Evolutionary conservation across 306 rosid species (phyloP).

Genomic region (Medicago arabica): DNA sequence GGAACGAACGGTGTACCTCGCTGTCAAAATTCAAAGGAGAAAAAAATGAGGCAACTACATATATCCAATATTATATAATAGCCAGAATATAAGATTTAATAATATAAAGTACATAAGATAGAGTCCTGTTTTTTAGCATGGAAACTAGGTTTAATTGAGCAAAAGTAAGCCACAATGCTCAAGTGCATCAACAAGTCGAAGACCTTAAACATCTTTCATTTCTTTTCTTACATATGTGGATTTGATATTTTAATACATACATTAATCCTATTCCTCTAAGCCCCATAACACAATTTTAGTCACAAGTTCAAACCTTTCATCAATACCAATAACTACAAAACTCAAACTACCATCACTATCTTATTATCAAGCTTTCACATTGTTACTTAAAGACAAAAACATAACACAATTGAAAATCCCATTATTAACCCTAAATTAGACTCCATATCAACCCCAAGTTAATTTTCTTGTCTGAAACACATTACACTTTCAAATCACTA

Average conservation of each 20-base stretch:
- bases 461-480: neutral
- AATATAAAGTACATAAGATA: too few relatives aligned
- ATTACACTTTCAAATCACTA: neutral
- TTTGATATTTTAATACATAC: neutral
- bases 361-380: neutral
- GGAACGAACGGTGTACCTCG: constrained; percentile 80
- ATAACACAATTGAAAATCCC: neutral
- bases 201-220: too few relatives aligned
- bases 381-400: neutral
- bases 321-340: neutral
- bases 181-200: neutral
- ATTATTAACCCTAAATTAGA: neutral
- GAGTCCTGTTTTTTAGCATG: too few relatives aligned
- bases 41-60: neutral
- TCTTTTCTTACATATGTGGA: too few relatives aligned
- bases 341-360: neutral
- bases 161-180: neutral
- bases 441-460: neutral
- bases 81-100: neutral
- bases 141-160: neutral
- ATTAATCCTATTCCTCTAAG: neutral
- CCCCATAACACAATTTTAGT: neutral
- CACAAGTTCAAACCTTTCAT: neutral
- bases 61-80: neutral
- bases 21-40: constrained; percentile 41